Evolutionary conservation across 345 rosid species (phyloP), one percentile per base, ranked within the genome.

Genomic region (Citrus glauca): DNA sequence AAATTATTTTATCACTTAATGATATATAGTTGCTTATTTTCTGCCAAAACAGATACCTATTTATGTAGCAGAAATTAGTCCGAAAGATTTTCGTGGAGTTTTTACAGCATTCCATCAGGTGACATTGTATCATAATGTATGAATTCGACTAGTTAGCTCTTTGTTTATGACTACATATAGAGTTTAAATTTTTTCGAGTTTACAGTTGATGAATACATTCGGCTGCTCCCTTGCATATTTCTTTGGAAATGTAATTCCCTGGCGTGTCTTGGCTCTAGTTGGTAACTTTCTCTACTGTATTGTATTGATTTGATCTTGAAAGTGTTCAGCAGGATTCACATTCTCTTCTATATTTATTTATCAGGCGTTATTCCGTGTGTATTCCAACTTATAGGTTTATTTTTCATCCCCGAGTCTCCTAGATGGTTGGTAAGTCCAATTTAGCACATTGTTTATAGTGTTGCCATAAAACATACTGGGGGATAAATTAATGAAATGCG

Each of bases 361-460:
- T 66, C 84, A 86, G 91, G 80, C 62, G 55, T 62, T 61, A 33
- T 83, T 82, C 87, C 91, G 3, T 63, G 81, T 71, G 16, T 79
- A 20, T 3, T 80, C 28, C 91, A 88, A 32, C 20, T 80, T 16
- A 5, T 77, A 10, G 81, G 84, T 67, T 38, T 86, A 30, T 80
- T 77, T 64, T 85, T 86, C 78, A 73, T 86, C 66, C 88, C 91
- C 0, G 91, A 88, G 77, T 88, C 91, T 37, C 91, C 91, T 40
- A 83, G 91, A 77, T 88, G 89, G 89, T 79, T 88, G 87, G 89
- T 88, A 50, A 82, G 87, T 76, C 57, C 40, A n/a, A 50, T 35
- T 53, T n/a, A 53, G 2, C 33, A 9, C 45, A 2, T 40, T 9
- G 45, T 40, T 40, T 40, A 40, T 0, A 40, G 9, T 40, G 0